Evolutionary conservation across 805 yeast species (phyloP).

Genomic region (Naumovozyma dairenensis): DNA sequence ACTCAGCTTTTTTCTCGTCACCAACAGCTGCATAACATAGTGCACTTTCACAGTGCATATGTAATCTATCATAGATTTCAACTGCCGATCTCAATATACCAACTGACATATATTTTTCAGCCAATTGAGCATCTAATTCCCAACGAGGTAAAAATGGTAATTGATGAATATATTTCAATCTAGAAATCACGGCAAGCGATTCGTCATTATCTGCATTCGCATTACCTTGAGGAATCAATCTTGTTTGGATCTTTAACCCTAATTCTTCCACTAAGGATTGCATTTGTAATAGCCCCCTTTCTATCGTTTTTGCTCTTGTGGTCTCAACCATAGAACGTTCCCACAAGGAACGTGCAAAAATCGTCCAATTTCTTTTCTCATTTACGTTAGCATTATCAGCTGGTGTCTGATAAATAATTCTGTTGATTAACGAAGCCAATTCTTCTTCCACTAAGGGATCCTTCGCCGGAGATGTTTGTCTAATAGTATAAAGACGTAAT

Average conservation of each 20-base stretch:
- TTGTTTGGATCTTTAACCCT: constrained; percentile 53
- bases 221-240: constrained; percentile 39
- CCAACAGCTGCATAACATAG: constrained; percentile 84
- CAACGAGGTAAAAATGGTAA: constrained; percentile 76
- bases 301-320: constrained; percentile 72
- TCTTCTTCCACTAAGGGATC: constrained; percentile 73
- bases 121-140: constrained; percentile 72
- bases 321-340: constrained; percentile 80
- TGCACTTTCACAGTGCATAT: constrained; percentile 74
- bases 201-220: constrained; percentile 16
- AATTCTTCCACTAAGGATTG: constrained; percentile 84
- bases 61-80: constrained; percentile 74
- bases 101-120: constrained; percentile 75
- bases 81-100: constrained; percentile 83
- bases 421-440: constrained; percentile 59
- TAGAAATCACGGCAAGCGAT: constrained; percentile 32
- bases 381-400: constrained; percentile 14
- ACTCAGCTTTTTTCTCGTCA: constrained; percentile 55
- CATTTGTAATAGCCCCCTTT: constrained; percentile 89
- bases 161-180: constrained; percentile 63
- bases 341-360: constrained; percentile 81
- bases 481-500: constrained; percentile 51
- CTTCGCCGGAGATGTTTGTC: constrained; percentile 62
- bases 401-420: constrained; percentile 46
- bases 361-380: constrained; percentile 58